A percentile compares a stretch with the other conserved stretches of the same genome.
Evolutionary conservation across 1,284 basidiomycete genomes (phyloP).

Genomic region (Apiotrichum montevideense): DNA sequence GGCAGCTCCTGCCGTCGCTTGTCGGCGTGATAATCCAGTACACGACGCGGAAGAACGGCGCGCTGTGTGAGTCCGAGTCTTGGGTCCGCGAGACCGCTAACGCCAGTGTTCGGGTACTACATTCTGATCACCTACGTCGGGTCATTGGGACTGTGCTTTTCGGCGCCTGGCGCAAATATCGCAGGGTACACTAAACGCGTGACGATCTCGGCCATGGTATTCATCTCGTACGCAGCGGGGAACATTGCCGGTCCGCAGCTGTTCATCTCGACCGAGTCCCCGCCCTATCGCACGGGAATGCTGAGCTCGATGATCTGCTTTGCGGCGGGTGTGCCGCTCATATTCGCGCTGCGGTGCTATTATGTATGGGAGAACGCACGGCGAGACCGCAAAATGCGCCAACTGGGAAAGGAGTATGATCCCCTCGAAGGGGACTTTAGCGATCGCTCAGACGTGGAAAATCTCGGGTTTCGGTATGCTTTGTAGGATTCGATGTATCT

Average conservation of each 20-base stretch:
- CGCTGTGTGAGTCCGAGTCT: slow-evolving; percentile 21
- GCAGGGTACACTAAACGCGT: slow-evolving; percentile 33
- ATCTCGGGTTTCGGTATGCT: slow-evolving; percentile 27
- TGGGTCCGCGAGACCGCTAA: not conserved
- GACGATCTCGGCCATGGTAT: slow-evolving; percentile 27
- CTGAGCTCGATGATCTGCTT: slow-evolving; percentile 32
- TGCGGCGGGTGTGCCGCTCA: slow-evolving; percentile 16
- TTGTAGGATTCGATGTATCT: slow-evolving; percentile 5
- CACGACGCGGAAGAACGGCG: slow-evolving; percentile 16
- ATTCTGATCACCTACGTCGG: slow-evolving; percentile 34
- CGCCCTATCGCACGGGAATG: slow-evolving; percentile 32
- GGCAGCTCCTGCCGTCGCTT: slow-evolving; percentile 22
- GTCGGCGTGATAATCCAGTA: slow-evolving; percentile 26
- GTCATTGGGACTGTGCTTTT: slow-evolving; percentile 27
- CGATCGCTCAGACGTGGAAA: slow-evolving; percentile 30
- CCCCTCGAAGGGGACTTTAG: slow-evolving; percentile 22
- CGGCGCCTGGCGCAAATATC: slow-evolving; percentile 30
- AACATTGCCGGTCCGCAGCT: slow-evolving; percentile 29
- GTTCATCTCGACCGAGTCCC: slow-evolving; percentile 26
- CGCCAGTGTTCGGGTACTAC: slow-evolving; percentile 32
- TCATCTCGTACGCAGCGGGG: slow-evolving; percentile 24
- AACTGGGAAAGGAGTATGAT: slow-evolving; percentile 9
- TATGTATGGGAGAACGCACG: slow-evolving; percentile 26
- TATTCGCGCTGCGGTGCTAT: slow-evolving; percentile 19
- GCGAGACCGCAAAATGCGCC: slow-evolving; percentile 16